phyloP scores from a whole-genome alignment of 2,329 filamentous ascomycete species.

The Sclerotinia glacialis region DNA sequence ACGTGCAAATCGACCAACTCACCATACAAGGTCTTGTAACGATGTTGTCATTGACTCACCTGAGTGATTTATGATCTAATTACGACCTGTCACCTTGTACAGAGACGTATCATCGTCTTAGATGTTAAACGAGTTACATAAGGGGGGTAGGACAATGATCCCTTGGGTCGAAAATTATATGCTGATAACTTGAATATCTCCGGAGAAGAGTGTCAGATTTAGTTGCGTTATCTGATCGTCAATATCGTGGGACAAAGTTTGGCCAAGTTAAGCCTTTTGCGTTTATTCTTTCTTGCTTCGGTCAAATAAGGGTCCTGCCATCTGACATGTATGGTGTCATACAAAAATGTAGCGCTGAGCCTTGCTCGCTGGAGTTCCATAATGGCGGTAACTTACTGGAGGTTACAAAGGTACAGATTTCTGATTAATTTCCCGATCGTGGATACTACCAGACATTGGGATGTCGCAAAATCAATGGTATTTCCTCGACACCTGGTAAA shows the following conservation, averaged over 20 bases:
- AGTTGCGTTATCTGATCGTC: constrained; percentile 7
- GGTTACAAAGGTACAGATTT: neutral
- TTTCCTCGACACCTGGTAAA: neutral
- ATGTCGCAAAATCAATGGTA: neutral
- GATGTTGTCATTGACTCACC: constrained; percentile 16
- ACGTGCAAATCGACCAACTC: constrained; percentile 2
- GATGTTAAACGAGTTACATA: constrained; percentile 7
- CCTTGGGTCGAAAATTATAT: neutral
- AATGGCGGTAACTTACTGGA: neutral
- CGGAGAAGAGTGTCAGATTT: neutral
- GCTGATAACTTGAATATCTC: neutral
- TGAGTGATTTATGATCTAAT: constrained; percentile 8
- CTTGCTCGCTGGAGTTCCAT: neutral
- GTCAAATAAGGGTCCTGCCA: neutral
- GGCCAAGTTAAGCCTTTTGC: neutral
- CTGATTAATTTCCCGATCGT: neutral
- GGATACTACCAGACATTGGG: neutral
- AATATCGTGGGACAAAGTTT: neutral
- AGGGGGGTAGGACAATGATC: constrained; percentile 10
- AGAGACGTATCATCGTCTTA: neutral
- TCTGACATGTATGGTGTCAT: neutral
- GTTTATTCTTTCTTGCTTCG: neutral
- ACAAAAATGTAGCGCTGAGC: constrained; percentile 1
- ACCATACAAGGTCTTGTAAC: neutral
- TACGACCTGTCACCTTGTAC: constrained; percentile 13